phyloP scores from a whole-genome alignment of 2,329 filamentous ascomycete species.

The Sporothrix euskadiensis region DNA sequence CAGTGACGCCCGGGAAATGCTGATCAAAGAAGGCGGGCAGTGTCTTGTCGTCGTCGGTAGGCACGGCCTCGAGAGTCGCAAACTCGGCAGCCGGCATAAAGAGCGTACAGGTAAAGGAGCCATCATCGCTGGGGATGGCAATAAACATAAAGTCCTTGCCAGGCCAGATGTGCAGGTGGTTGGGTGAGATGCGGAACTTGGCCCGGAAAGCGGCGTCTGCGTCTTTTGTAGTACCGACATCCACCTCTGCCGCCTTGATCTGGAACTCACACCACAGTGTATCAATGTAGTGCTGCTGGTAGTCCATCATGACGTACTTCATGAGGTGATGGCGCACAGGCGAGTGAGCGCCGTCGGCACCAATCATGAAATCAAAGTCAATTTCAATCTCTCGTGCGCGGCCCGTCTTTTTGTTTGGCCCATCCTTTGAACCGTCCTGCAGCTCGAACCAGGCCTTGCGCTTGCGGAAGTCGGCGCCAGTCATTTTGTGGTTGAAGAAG shows the following conservation, averaged over 20 bases:
- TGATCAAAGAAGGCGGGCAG: constrained; percentile 73
- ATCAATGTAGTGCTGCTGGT: constrained; percentile 92
- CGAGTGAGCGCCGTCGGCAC: constrained; percentile 93
- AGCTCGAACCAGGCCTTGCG: constrained; percentile 87
- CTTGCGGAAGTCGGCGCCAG: constrained; percentile 78
- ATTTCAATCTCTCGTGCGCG: constrained; percentile 75
- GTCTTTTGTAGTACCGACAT: not conserved
- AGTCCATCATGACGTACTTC: constrained; percentile 90
- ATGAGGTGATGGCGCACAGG: constrained; percentile 89
- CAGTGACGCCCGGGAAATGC: constrained; percentile 83
- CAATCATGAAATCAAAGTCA: constrained; percentile 88
- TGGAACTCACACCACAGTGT: constrained; percentile 96
- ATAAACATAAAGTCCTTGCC: constrained; percentile 97
- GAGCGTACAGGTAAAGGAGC: constrained; percentile 91
- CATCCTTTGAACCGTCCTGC: constrained; percentile 39
- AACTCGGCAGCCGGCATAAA: constrained; percentile 78
- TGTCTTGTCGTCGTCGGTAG: constrained; percentile 43
- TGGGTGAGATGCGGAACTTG: constrained; percentile 78
- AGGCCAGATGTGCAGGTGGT: constrained; percentile 97
- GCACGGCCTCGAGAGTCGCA: constrained; percentile 63
- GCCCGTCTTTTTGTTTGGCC: constrained; percentile 35
- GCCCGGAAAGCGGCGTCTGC: constrained; percentile 39
- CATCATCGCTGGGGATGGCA: constrained; percentile 82
- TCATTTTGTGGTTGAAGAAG: constrained; percentile 91
- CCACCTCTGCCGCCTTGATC: constrained; percentile 56